These are phyloP conservation scores for Populus alba DNA, from an alignment of 345 rosid species.

Conservation along the genomic window DNA sequence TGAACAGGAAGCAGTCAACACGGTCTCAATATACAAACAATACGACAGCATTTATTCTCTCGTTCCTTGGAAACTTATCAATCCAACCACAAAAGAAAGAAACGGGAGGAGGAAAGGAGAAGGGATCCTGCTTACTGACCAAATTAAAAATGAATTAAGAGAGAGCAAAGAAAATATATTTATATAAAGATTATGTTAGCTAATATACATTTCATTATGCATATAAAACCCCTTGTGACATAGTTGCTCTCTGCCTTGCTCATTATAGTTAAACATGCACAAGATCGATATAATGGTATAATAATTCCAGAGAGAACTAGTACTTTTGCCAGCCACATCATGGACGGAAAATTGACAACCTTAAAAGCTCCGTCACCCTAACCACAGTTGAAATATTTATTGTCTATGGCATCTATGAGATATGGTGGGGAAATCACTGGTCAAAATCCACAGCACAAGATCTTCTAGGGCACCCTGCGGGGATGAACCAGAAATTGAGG, in stretches of 20 bases:
- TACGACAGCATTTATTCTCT: background rate
- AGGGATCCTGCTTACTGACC: background rate
- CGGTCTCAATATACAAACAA: no score
- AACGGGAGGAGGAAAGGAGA: background rate
- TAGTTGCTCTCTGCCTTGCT: constrained; percentile 29
- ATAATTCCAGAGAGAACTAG: constrained; percentile 6
- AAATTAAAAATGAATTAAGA: background rate
- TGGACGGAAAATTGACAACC: constrained; percentile 29
- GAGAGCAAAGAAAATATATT: no score
- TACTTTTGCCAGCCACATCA: constrained; percentile 24
- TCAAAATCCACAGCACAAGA: constrained; percentile 13
- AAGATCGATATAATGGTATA: constrained; percentile 19
- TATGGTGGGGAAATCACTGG: constrained; percentile 20
- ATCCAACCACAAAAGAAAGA: background rate
- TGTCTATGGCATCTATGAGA: constrained; percentile 27
- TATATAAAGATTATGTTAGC: background rate
- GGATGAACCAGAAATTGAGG: constrained; percentile 65
- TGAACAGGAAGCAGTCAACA: background rate
- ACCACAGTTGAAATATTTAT: constrained; percentile 27
- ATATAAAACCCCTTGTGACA: constrained; percentile 24
- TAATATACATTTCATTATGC: constrained; percentile 33
- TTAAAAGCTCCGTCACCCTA: constrained; percentile 23
- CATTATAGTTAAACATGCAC: constrained; percentile 18
- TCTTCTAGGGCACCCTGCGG: constrained; percentile 17
- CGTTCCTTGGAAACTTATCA: background rate